Percentiles rank a stretch among this genome's conserved stretches.
phyloP scores from a whole-genome alignment of 2,329 filamentous ascomycete species.

The Ceratocystis harringtonii region DNA sequence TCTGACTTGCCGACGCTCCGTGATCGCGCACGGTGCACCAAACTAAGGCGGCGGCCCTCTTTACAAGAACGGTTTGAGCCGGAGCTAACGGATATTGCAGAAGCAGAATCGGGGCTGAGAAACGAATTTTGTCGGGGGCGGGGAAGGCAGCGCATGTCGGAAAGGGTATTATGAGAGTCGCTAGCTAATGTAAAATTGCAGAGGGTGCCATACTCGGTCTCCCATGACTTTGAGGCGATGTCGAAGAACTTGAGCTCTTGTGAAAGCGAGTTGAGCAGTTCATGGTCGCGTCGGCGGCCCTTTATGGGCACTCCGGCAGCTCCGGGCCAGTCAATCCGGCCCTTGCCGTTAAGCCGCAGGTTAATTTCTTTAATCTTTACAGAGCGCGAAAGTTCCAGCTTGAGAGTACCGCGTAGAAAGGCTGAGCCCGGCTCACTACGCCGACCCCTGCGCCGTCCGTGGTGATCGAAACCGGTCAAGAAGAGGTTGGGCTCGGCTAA shows the following conservation, averaged over 20 bases:
- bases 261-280: slow-evolving; percentile 55
- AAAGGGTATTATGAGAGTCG: not conserved
- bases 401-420: slow-evolving; percentile 70
- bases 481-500: slow-evolving; percentile 71
- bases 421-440: slow-evolving; percentile 53
- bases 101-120: slow-evolving; percentile 4
- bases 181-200: slow-evolving; percentile 34
- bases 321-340: slow-evolving; percentile 91
- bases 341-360: slow-evolving; percentile 70
- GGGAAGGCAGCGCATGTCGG: not conserved
- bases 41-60: slow-evolving; percentile 4
- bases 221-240: slow-evolving; percentile 46
- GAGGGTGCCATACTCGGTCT: slow-evolving; percentile 47
- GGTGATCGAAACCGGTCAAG: slow-evolving; percentile 62
- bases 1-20: slow-evolving; percentile 60
- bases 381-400: slow-evolving; percentile 70
- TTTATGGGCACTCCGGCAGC: slow-evolving; percentile 72
- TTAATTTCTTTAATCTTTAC: slow-evolving; percentile 87
- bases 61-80: not conserved
- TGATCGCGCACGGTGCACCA: slow-evolving; percentile 48
- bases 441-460: slow-evolving; percentile 35
- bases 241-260: slow-evolving; percentile 92
- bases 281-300: slow-evolving; percentile 66
- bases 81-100: not conserved
- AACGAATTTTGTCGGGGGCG: not conserved